Evolutionary conservation across 345 rosid species (phyloP).

Genomic region (Linum lewisii): DNA sequence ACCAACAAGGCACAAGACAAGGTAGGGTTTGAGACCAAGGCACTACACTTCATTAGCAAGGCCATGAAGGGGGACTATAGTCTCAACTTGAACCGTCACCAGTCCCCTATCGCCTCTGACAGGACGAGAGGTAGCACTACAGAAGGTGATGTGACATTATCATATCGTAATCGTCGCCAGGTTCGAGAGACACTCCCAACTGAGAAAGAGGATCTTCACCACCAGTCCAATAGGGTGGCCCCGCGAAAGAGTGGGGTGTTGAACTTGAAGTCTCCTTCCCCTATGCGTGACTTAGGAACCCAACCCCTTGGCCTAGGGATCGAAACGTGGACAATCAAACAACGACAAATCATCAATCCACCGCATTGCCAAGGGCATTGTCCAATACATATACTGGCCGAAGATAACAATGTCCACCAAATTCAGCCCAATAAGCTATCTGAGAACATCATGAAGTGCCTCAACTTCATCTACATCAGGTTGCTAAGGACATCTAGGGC

Average conservation of each 20-base stretch:
- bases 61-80: conserved; percentile 72
- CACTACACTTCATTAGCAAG: conserved; percentile 83
- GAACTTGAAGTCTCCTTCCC: conserved; percentile 47
- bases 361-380: conserved; percentile 40
- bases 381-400: conserved; percentile 39
- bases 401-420: conserved; percentile 46
- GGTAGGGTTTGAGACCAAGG: conserved; percentile 59
- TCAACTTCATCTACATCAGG: conserved; percentile 64
- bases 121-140: conserved; percentile 22
- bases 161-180: neutral
- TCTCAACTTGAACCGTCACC: conserved; percentile 15
- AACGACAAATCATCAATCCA: conserved; percentile 23
- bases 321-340: conserved; percentile 24
- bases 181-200: neutral
- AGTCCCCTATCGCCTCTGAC: conserved; percentile 36
- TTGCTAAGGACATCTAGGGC: conserved; percentile 79
- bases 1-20: conserved; percentile 32
- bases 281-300: conserved; percentile 55
- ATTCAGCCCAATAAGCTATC: conserved; percentile 84
- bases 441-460: conserved; percentile 74
- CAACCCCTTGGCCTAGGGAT: conserved; percentile 69
- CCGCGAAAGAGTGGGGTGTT: conserved; percentile 32
- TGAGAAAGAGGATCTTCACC: conserved; percentile 36
- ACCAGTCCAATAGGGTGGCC: conserved; percentile 32
- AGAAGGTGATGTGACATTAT: neutral